Conservation (phyloP, 2,329 filamentous ascomycete genomes). For the Aureobasidium sp. region DNA sequence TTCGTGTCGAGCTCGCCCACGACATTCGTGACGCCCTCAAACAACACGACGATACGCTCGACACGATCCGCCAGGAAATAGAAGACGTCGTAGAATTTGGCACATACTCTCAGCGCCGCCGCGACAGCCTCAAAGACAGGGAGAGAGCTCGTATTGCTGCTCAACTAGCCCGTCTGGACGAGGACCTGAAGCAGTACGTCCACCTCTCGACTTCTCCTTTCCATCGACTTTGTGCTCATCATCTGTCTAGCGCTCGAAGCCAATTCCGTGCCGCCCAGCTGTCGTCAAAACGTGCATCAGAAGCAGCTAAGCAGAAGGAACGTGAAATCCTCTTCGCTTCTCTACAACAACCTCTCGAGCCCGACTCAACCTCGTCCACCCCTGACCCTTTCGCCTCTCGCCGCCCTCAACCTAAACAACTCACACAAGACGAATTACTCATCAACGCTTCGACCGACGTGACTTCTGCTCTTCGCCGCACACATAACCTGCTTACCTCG, state of each 20-base stretch:
- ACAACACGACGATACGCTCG: constrained; percentile 75
- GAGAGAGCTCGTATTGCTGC: constrained; percentile 61
- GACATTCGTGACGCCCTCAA: constrained; percentile 76
- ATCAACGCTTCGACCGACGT: constrained; percentile 74
- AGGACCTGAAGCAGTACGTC: constrained; percentile 64
- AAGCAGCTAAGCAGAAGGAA: constrained; percentile 67
- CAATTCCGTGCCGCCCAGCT: constrained; percentile 79
- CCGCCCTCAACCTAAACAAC: constrained; percentile 35
- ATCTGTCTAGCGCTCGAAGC: constrained; percentile 45
- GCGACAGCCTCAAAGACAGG: constrained; percentile 50
- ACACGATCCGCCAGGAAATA: constrained; percentile 70
- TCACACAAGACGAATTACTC: constrained; percentile 65
- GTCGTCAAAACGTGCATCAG: constrained; percentile 65
- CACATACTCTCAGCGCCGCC: constrained; percentile 29
- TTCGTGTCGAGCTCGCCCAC: constrained; percentile 63
- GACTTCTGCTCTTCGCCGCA: constrained; percentile 73
- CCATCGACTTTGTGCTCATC: background rate
- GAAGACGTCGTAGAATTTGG: constrained; percentile 55
- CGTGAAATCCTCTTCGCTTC: constrained; percentile 66
- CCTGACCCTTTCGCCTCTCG: constrained; percentile 33
- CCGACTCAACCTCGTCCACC: constrained; percentile 22
- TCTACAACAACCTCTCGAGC: constrained; percentile 41
- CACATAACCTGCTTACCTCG: constrained; percentile 76
- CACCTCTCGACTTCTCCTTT: background rate
- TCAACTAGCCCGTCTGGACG: constrained; percentile 57